Evolutionary conservation across 1,284 basidiomycete species (phyloP), one percentile per base, ranked within the genome.

Genomic region (Puccinia polysora): DNA sequence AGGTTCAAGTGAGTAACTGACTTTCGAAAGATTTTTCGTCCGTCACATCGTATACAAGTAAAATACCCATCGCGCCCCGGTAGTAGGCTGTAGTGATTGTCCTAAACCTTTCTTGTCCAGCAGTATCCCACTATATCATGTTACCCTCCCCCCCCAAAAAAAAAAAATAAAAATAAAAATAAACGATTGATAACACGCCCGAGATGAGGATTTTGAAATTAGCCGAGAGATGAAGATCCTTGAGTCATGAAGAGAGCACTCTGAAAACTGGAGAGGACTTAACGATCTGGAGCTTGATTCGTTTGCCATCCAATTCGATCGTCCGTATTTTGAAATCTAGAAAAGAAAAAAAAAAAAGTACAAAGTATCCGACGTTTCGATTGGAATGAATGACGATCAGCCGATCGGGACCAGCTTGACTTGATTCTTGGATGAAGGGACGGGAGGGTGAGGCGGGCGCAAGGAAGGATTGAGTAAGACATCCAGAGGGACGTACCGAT

Each of bases 41-140:
- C 34, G 96, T 98, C 49, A 98, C 93, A 80, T 98, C 96, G 82
- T 97, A 99, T 4, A 98, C 95, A 73, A 99, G 85, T 70, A 99
- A 84, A 78, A 98, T 99, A 68, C 96, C 96, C 95, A 98, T 98
- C 18, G 96, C 96, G 55, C 96, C 96, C 77, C 96, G 89, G 84
- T 99, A 99, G 82, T 99, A 99, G n/a, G 96, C 94, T 8, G 95
- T 97, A 52, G 96, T 98, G 81, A 99, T 99, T 53, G 96, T 98
- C 78, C 95, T 86, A 85, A 99, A 99, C 45, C 96, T 89, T 83
- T 99, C 96, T 84, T 98, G 96, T 49, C 96, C 95, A 60, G 96
- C 96, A 74, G 96, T 98, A 81, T 97, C 93, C 93, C 93, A 97
- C 91, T 95, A 76, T 75, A 38, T 30, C n/a, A 56, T 40, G 65